These are phyloP conservation scores for Cenchrus americanus DNA, from an alignment of 176 grass and related monocot genomes.

Conservation along the genomic window DNA sequence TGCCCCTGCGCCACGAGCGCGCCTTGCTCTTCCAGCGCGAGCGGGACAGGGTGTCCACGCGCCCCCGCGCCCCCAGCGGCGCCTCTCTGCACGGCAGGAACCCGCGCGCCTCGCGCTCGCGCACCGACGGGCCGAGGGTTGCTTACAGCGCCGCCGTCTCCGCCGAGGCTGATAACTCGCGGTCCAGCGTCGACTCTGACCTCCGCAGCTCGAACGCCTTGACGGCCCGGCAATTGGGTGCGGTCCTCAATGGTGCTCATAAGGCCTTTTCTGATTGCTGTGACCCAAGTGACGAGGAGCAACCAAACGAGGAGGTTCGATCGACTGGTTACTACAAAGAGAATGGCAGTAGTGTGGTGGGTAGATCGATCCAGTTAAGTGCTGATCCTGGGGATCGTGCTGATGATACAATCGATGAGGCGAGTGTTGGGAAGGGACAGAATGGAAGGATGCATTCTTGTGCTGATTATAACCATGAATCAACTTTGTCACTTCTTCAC, in stretches of 20 bases:
- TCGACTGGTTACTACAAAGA: slow-evolving; percentile 39
- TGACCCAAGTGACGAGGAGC: slow-evolving; percentile 50
- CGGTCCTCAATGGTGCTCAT: slow-evolving; percentile 28
- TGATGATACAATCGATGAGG: slow-evolving; percentile 11
- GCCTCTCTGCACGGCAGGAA: slow-evolving; percentile 26
- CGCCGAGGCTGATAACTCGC: slow-evolving; percentile 40
- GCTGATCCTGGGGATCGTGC: slow-evolving; percentile 40
- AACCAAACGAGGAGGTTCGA: slow-evolving; percentile 47
- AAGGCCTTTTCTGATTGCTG: slow-evolving; percentile 31
- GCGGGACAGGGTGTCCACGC: slow-evolving; percentile 35
- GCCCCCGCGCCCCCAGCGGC: slow-evolving; percentile 6
- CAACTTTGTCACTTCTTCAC: slow-evolving; percentile 58
- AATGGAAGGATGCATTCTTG: slow-evolving; percentile 28
- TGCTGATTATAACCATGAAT: slow-evolving; percentile 45
- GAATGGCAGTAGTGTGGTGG: slow-evolving; percentile 32
- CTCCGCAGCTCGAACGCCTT: slow-evolving; percentile 34
- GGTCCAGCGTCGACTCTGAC: slow-evolving; percentile 56
- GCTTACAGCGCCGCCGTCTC: not conserved
- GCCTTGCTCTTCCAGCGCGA: slow-evolving; percentile 21
- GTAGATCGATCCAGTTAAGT: slow-evolving; percentile 26
- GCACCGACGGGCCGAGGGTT: slow-evolving; percentile 10
- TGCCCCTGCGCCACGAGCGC: slow-evolving; percentile 13
- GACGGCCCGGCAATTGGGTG: not conserved
- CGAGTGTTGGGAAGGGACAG: slow-evolving; percentile 27
- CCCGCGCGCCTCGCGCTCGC: slow-evolving; percentile 15